A percentile compares a stretch with the other conserved stretches of the same genome.
These are phyloP conservation scores for Kazachstania viticola DNA, from an alignment of 805 yeast species.

Conservation along the genomic window DNA sequence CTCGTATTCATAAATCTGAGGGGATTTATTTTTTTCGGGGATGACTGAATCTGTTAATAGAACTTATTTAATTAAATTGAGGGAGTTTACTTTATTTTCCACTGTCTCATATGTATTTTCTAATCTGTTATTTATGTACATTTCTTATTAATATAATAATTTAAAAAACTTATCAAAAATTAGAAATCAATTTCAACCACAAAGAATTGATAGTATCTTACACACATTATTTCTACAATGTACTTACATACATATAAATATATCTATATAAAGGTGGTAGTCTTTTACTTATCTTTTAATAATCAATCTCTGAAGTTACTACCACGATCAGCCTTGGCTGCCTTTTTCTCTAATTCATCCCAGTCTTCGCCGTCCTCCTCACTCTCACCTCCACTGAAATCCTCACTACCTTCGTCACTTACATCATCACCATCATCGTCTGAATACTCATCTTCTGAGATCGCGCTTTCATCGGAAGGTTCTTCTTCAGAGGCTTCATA, in stretches of 20 bases:
- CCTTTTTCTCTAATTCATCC: conserved; percentile 30
- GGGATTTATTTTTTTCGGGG: no score
- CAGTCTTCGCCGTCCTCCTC: conserved; percentile 31
- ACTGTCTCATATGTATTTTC: no score
- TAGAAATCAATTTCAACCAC: no score
- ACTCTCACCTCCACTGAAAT: conserved; percentile 17
- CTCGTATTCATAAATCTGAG: conserved; percentile 6
- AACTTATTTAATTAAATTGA: no score
- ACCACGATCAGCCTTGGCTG: conserved; percentile 29
- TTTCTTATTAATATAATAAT: no score
- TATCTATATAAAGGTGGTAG: no score
- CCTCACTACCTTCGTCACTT: conserved; percentile 25
- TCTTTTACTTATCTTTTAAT: not conserved
- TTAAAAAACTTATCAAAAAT: no score
- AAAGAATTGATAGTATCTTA: no score
- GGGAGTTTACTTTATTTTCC: no score
- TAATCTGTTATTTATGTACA: no score
- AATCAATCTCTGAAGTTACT: conserved; percentile 18
- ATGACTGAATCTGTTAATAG: no score
- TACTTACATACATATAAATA: not conserved
- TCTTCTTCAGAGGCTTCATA: conserved; percentile 36
- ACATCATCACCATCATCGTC: conserved; percentile 28
- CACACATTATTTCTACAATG: no score
- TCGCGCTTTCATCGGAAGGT: conserved; percentile 31
- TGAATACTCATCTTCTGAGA: conserved; percentile 29